These are phyloP conservation scores for Neurospora sp. DNA, from an alignment of 495 filamentous ascomycete species.

Conservation along the genomic window DNA sequence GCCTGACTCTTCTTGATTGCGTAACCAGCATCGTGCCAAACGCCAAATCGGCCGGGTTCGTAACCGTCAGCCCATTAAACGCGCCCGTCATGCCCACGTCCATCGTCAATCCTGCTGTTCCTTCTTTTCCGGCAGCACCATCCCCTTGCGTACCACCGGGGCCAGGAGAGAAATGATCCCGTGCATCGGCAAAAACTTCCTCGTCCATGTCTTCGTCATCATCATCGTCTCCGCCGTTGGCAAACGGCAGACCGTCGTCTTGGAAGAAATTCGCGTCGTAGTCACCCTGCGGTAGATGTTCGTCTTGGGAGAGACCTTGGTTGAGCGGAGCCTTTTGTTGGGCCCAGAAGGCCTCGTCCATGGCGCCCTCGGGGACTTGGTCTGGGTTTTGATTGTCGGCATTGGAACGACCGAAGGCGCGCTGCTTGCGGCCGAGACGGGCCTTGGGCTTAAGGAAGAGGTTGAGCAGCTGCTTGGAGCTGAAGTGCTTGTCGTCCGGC, in stretches of 20 bases:
- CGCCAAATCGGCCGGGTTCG: conserved; percentile 45
- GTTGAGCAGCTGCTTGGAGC: conserved; percentile 75
- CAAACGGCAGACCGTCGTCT: conserved; percentile 77
- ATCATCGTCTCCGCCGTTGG: conserved; percentile 58
- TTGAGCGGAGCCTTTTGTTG: conserved; percentile 50
- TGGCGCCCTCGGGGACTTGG: conserved; percentile 56
- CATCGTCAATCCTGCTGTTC: conserved; percentile 16
- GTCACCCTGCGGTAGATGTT: conserved; percentile 47
- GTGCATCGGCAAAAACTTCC: conserved; percentile 76
- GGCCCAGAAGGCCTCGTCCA: conserved; percentile 96
- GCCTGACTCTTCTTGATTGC: conserved; percentile 65
- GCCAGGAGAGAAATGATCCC: conserved; percentile 80
- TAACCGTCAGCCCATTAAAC: conserved; percentile 37
- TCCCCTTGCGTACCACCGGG: conserved; percentile 39
- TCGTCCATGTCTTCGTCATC: conserved; percentile 60
- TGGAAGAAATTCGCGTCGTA: conserved; percentile 98
- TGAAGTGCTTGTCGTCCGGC: conserved; percentile 97
- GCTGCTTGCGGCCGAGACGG: conserved; percentile 48
- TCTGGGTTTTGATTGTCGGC: conserved; percentile 30
- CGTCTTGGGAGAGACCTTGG: conserved; percentile 24
- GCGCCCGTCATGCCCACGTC: conserved; percentile 38
- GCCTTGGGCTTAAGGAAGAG: conserved; percentile 94
- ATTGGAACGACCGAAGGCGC: conserved; percentile 3
- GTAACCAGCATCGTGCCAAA: conserved; percentile 95
- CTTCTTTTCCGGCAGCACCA: conserved; percentile 2